These are phyloP conservation scores for Serendipita sp. DNA, from an alignment of 768 basidiomycete genomes.

Conservation along the genomic window DNA sequence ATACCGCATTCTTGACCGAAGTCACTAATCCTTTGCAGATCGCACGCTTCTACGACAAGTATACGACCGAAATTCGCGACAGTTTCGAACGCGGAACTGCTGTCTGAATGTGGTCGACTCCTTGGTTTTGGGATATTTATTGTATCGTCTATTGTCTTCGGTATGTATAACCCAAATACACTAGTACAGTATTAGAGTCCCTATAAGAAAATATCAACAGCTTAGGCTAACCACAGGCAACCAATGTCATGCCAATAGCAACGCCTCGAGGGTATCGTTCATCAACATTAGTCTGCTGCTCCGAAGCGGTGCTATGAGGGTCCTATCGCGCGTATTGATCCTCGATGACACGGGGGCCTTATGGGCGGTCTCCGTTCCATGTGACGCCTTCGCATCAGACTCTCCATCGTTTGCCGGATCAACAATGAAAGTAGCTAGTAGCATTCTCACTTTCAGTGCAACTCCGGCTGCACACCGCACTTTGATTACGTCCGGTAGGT, in stretches of 20 bases:
- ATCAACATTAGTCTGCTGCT: neutral
- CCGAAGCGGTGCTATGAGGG: neutral
- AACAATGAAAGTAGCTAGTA: neutral
- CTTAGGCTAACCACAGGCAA: neutral
- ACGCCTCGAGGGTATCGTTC: neutral
- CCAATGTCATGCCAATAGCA: neutral
- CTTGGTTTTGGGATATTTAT: neutral
- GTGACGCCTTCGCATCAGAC: neutral
- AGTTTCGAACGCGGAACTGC: slow-evolving; percentile 98
- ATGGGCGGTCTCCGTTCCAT: neutral
- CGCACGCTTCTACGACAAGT: slow-evolving; percentile 91
- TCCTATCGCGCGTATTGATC: neutral
- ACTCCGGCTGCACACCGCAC: neutral
- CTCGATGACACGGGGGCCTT: neutral
- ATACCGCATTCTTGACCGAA: neutral
- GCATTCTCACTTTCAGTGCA: neutral
- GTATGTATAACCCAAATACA: neutral
- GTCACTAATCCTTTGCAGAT: slow-evolving; percentile 34
- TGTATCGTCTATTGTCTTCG: neutral
- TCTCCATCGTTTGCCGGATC: neutral
- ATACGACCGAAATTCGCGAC: slow-evolving; percentile 88
- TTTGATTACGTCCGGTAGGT: neutral
- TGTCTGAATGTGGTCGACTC: slow-evolving; percentile 29
- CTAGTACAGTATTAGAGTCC: neutral
- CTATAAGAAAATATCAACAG: neutral